Percentiles rank a stretch among this genome's conserved stretches.
phyloP scores from a whole-genome alignment of 345 rosid genomes.

The Balakata baccata region DNA sequence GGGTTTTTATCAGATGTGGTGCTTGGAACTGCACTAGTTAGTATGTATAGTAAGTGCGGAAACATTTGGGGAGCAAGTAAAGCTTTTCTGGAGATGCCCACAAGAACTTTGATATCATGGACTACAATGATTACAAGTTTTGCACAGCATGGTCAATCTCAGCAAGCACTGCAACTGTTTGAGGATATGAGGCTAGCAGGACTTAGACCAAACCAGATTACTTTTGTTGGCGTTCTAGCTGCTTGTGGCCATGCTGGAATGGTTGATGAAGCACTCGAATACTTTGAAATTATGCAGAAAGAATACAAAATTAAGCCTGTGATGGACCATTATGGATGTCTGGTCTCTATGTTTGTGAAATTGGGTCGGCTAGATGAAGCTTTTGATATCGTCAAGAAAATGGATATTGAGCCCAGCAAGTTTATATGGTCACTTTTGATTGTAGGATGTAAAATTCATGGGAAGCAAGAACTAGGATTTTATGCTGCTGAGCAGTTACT shows the following conservation, averaged over 20 bases:
- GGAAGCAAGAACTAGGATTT: slow-evolving; percentile 39
- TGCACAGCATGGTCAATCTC: slow-evolving; percentile 42
- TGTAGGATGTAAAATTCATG: slow-evolving; percentile 45
- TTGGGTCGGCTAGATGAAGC: slow-evolving; percentile 47
- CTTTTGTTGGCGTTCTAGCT: slow-evolving; percentile 55
- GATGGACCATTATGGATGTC: slow-evolving; percentile 46
- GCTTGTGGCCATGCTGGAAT: slow-evolving; percentile 54
- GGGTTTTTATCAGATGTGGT: slow-evolving; percentile 43
- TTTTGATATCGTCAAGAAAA: slow-evolving; percentile 40
- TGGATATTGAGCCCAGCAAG: slow-evolving; percentile 42
- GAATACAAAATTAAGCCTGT: slow-evolving; percentile 45
- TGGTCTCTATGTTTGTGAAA: slow-evolving; percentile 49
- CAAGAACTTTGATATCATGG: slow-evolving; percentile 54
- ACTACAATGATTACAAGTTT: slow-evolving; percentile 52
- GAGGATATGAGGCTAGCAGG: slow-evolving; percentile 58
- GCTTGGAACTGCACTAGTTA: slow-evolving; percentile 53
- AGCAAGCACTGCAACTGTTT: slow-evolving; percentile 51
- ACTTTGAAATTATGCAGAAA: slow-evolving; percentile 49
- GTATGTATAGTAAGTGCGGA: slow-evolving; percentile 61
- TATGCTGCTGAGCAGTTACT: slow-evolving; percentile 49
- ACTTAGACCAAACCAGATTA: slow-evolving; percentile 49
- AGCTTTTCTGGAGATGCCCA: slow-evolving; percentile 51
- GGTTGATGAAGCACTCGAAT: slow-evolving; percentile 48
- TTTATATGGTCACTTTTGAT: slow-evolving; percentile 39
- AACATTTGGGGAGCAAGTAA: slow-evolving; percentile 42